Percentiles rank a stretch among this genome's conserved stretches.
Conservation (phyloP, 225 moss, liverwort and hornwort genomes). For the Asterella californica region DNA sequence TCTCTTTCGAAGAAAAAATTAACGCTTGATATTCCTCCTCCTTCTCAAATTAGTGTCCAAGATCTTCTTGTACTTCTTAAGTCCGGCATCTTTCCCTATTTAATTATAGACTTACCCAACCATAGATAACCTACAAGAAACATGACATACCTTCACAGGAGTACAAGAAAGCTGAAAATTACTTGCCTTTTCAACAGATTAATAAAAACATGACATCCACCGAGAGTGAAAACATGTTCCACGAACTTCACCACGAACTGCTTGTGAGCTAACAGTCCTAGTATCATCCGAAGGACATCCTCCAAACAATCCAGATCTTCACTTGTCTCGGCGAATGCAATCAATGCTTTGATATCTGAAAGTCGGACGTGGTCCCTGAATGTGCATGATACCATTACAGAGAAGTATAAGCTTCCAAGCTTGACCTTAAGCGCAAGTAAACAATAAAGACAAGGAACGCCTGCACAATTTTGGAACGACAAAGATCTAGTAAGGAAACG, state of each 20-base stretch:
- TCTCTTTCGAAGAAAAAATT: background rate
- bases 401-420: background rate
- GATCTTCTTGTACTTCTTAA: background rate
- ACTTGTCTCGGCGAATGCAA: conserved; percentile 64
- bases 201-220: conserved; percentile 57
- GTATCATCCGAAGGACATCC: conserved; percentile 64
- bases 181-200: conserved; percentile 61
- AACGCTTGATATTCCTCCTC: background rate
- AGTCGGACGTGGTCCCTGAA: conserved; percentile 53
- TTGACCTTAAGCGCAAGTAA: background rate
- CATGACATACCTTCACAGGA: background rate
- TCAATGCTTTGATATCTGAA: conserved; percentile 54
- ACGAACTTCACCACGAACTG: conserved; percentile 56
- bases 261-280: conserved; percentile 57
- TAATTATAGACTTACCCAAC: background rate
- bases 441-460: background rate
- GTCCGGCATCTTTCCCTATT: background rate
- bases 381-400: conserved; percentile 13
- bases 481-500: background rate
- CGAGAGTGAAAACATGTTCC: conserved; percentile 63
- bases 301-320: conserved; percentile 69
- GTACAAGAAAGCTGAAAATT: background rate
- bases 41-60: background rate
- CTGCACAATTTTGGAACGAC: background rate
- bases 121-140: background rate